Conservation (phyloP, 495 filamentous ascomycete species). For the Tuber calosporum region DNA sequence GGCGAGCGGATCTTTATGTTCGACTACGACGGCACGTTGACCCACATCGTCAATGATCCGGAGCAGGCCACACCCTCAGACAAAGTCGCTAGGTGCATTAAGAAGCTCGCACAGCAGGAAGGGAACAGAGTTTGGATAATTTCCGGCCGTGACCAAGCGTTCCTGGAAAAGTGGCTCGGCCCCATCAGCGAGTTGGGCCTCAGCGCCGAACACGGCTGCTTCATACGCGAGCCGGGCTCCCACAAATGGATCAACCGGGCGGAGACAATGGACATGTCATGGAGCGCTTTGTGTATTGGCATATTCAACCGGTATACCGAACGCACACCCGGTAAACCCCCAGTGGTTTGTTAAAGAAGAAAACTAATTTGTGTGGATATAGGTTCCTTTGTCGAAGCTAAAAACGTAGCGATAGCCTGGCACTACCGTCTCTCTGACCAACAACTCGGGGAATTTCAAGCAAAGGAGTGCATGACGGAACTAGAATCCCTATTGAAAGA, state of each 20-base stretch:
- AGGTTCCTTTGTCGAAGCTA: constrained; percentile 85
- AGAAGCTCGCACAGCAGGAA: constrained; percentile 67
- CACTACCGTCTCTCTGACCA: constrained; percentile 88
- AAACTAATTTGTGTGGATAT: neutral
- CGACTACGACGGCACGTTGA: constrained; percentile 97
- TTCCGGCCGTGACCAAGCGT: constrained; percentile 81
- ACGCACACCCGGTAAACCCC: constrained; percentile 60
- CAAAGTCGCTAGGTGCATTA: constrained; percentile 68
- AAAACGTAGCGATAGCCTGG: constrained; percentile 89
- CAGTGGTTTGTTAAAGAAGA: neutral
- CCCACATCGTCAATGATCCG: constrained; percentile 86
- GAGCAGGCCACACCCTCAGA: constrained; percentile 79
- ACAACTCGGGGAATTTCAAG: constrained; percentile 67
- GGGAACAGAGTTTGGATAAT: constrained; percentile 95
- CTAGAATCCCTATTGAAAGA: constrained; percentile 43
- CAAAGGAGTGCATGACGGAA: constrained; percentile 66
- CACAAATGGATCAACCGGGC: constrained; percentile 80
- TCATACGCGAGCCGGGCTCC: constrained; percentile 67
- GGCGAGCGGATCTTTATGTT: constrained; percentile 83
- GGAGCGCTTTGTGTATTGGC: constrained; percentile 75
- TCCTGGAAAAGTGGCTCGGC: constrained; percentile 78
- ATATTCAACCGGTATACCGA: constrained; percentile 80
- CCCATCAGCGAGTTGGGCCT: constrained; percentile 77
- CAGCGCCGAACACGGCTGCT: constrained; percentile 92
- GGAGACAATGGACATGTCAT: constrained; percentile 74